phyloP scores from a whole-genome alignment of 1,139 yeast genomes.

The Suhomyces atakaporum region DNA sequence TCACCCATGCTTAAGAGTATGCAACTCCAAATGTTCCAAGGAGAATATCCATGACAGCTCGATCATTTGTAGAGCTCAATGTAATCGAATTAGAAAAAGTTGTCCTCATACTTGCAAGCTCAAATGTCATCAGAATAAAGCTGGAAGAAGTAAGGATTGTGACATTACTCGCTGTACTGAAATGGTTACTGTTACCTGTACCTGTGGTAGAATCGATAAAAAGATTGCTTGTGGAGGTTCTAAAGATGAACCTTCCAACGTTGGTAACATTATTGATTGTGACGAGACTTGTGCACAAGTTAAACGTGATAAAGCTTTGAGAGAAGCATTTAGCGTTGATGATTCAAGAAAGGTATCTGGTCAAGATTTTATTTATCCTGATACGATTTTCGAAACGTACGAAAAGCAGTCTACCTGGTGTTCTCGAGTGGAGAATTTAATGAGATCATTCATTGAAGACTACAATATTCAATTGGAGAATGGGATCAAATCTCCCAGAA shows the following conservation, averaged over 20 bases:
- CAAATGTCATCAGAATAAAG: conserved; percentile 63
- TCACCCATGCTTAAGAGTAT: conserved; percentile 66
- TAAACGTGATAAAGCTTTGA: conserved; percentile 61
- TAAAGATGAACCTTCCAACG: conserved; percentile 25
- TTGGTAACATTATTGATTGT: conserved; percentile 51
- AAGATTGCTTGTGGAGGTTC: conserved; percentile 57
- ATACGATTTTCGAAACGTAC: conserved; percentile 44
- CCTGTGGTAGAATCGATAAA: conserved; percentile 59
- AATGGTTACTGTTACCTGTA: conserved; percentile 53
- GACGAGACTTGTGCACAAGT: conserved; percentile 68
- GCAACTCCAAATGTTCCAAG: conserved; percentile 45
- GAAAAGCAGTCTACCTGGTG: conserved; percentile 66
- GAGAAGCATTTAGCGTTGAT: conserved; percentile 58
- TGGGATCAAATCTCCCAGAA: conserved; percentile 16
- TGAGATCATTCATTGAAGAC: conserved; percentile 50
- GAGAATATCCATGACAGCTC: conserved; percentile 36
- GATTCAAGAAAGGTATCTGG: conserved; percentile 21
- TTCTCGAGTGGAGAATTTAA: conserved; percentile 53
- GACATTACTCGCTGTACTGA: conserved; percentile 49
- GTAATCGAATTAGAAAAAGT: conserved; percentile 49
- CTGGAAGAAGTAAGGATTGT: conserved; percentile 37
- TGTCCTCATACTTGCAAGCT: conserved; percentile 69
- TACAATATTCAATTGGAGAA: conserved; percentile 24
- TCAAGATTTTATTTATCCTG: conserved; percentile 40
- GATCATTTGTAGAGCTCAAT: conserved; percentile 52